Evolutionary conservation across 2,329 filamentous ascomycete genomes (phyloP), one percentile per base, ranked within the genome.

Genomic region (Rasamsonia emersonii): DNA sequence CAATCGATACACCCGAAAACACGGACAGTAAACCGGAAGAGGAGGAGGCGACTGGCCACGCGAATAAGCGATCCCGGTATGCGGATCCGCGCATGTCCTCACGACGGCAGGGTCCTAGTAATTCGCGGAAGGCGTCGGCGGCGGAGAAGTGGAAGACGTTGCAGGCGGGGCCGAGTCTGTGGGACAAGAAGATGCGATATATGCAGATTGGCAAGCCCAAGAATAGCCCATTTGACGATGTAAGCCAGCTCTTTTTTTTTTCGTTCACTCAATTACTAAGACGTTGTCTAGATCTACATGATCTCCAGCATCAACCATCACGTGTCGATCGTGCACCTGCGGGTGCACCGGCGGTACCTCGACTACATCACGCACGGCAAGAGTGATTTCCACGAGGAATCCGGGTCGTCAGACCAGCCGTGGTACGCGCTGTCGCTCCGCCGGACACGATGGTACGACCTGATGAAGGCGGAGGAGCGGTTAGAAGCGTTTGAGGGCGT

Each of bases 281-380:
- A 36, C 38, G 24, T 20, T 18, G 27, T 18, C 10, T 44, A 78
- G 71, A 65, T 78, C 31, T 77, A 73, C 53, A 67, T 77, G 62
- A 46, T 78, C 28, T 77, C 74, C 9, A 71, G 71, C 15, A 59
- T 78, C 40, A 77, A 77, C 49, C 74, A 77, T 52, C 75, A 79
- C 43, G 61, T 78, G 39, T 67, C 70, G 35, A 66, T 79, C 28
- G 49, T 79, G 32, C 73, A 71, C 42, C 58, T 79, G 28, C 69
- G 65, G 18, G 62, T 79, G 26, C 73, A 77, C 48, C 55, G 58
- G 15, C 58, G 63, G 13, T 79, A 79, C 47, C 48, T 76, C 19
- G 64, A 70, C n/a, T 67, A 67, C 41, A 54, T 79, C 23, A 64
- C 61, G 8, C 58, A 58, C 4, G 72, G 69, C 5, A 45, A 47